These are phyloP conservation scores for Talaromyces atroroseus DNA, from an alignment of 2,329 filamentous ascomycete genomes.

Conservation along the genomic window DNA sequence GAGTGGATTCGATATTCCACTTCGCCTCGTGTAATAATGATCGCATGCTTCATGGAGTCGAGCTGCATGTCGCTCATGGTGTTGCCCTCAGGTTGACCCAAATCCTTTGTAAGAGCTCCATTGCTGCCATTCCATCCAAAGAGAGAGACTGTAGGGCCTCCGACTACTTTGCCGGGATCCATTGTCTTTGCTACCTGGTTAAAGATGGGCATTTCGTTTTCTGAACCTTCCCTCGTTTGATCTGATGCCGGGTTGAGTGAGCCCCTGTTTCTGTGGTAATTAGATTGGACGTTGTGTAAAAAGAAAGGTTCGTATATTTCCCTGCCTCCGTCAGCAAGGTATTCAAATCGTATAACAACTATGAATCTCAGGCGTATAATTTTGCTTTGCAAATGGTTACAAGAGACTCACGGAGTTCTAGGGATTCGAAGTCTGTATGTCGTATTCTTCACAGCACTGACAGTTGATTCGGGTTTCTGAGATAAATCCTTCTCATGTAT, in stretches of 20 bases:
- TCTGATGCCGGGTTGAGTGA: not conserved
- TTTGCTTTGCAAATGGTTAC: not conserved
- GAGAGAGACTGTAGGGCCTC: not conserved
- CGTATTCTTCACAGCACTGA: not conserved
- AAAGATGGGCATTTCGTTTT: not conserved
- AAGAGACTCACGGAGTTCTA: not conserved
- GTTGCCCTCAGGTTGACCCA: not conserved
- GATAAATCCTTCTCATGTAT: not conserved
- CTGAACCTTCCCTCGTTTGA: not conserved
- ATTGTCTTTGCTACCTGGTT: not conserved
- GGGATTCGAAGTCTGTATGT: not conserved
- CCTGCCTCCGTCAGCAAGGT: not conserved
- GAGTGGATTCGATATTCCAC: not conserved
- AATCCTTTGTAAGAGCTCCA: not conserved
- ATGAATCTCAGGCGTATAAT: not conserved
- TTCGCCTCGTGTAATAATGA: not conserved
- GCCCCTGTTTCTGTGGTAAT: not conserved
- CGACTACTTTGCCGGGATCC: not conserved
- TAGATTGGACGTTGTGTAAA: not conserved
- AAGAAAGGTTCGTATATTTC: not conserved
- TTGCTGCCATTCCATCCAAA: not conserved
- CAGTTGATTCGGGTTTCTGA: not conserved
- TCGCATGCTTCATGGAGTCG: not conserved
- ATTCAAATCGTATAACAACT: not conserved
- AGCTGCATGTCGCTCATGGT: not conserved